Evolutionary conservation across 169 alveolate genomes (phyloP).

Genomic region (Eimeria maxima): DNA sequence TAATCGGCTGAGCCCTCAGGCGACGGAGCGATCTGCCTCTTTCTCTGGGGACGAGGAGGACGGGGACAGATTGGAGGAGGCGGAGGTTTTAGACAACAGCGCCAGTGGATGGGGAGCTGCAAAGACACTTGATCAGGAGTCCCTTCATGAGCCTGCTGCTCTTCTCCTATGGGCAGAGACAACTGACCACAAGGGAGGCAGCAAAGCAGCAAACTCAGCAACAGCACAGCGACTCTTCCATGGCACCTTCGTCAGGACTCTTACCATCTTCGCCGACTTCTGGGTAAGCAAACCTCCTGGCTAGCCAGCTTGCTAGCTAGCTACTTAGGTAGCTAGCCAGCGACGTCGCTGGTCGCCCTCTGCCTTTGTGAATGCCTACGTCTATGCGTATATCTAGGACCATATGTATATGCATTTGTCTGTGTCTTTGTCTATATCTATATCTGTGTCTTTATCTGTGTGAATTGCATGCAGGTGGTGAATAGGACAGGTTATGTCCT

Average conservation of each 20-base stretch:
- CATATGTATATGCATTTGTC: too few relatives aligned
- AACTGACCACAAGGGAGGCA: slow-evolving; percentile 70
- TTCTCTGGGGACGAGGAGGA: background rate
- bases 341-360: too few relatives aligned
- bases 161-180: slow-evolving; percentile 73
- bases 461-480: slow-evolving; percentile 43
- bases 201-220: slow-evolving; percentile 32
- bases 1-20: background rate
- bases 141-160: slow-evolving; percentile 18
- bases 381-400: too few relatives aligned
- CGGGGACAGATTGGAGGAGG: background rate
- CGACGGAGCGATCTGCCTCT: background rate
- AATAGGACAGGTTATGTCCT: slow-evolving; percentile 63
- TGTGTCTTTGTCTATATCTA: too few relatives aligned
- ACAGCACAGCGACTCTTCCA: slow-evolving; percentile 58
- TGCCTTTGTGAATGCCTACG: too few relatives aligned
- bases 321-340: background rate
- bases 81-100: background rate
- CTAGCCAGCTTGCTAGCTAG: background rate
- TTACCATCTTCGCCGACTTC: slow-evolving; percentile 72
- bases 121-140: slow-evolving; percentile 33
- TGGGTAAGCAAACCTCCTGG: slow-evolving; percentile 17
- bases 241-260: slow-evolving; percentile 74
- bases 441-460: too few relatives aligned
- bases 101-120: background rate